Base-by-base conservation (phyloP, 176 grass and related monocot genomes). In the Aegilops longissima region DNA sequence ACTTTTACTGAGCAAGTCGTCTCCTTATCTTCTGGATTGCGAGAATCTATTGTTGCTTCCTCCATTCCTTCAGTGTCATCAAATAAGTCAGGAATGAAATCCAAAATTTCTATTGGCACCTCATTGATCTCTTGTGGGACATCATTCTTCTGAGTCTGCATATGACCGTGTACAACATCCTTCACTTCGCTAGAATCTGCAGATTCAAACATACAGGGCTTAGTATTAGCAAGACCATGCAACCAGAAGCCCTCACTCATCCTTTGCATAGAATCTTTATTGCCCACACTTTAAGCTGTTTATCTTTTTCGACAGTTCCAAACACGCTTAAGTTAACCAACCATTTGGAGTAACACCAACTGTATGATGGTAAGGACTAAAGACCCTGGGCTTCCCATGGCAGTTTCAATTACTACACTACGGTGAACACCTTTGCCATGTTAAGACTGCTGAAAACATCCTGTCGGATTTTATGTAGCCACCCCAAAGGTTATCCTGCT, bases 121-220 rank as follows among this genome's bases (percentile, higher is more conserved):
- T 77, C 39, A 35, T n/a, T 47, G 18, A 58, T 82, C 62, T 80
- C 66, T 18, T 7, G 58, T 30, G 68, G 56, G 58, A 25, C 80
- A 59, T 82, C 69, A 30, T 81, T 76, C 30, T 76, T 38, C 47
- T 76, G 47, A 82, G 21, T 76, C 44, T 86, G 65, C 59, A 82
- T 39, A 52, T 31, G 35, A 87, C 9, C n/a, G 3, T 89, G 76
- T 74, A 83, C 52, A 88, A 7, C 84, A 87, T 88, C 42, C 80
- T 92, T 44, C 21, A 7, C 80, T 77, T 88, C 40, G 86, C 52
- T 70, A 88, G 58, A 88, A 76, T 92, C 78, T 87, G 87, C 87
- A 85, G 49, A 85, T 73, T 40, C 77, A 92, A 90, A 86, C 81
- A 85, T 80, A 79, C 20, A 54, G 7, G 33, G 61, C 39, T 86